Conservation (phyloP, 148 eudicot species). For the Amaranthus palmeri region DNA sequence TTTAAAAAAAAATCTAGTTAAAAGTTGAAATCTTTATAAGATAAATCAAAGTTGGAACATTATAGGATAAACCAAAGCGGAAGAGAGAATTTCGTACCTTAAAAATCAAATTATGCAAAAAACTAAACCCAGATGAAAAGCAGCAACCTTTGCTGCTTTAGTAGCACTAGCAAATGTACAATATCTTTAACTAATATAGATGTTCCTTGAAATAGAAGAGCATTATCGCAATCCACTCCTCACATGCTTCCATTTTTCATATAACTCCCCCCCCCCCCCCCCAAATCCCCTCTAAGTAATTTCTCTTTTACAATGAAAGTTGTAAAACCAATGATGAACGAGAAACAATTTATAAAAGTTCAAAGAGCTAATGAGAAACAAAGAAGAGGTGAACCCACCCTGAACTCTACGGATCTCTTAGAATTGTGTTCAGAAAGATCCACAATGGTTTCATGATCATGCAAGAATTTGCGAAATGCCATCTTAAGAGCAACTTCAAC, state of each 20-base stretch:
- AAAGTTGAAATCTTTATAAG: too few species aligned
- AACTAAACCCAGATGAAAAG: not conserved
- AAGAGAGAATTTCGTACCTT: too few species aligned
- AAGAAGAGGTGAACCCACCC: constrained; percentile 38
- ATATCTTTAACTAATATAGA: not conserved
- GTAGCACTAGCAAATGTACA: not conserved
- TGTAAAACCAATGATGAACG: not conserved
- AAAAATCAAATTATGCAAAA: too few species aligned
- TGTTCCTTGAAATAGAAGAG: not conserved
- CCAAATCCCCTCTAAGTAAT: not conserved
- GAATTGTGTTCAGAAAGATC: constrained; percentile 24
- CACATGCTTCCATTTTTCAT: too few species aligned
- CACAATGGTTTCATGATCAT: constrained; percentile 41
- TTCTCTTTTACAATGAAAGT: not conserved
- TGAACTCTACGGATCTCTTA: constrained; percentile 46
- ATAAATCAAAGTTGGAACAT: too few species aligned
- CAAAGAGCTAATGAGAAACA: not conserved
- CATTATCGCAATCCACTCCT: not conserved
- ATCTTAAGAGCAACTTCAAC: constrained; percentile 93
- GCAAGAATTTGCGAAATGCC: constrained; percentile 91
- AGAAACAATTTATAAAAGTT: not conserved
- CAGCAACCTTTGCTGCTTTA: not conserved
- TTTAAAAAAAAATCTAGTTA: too few species aligned
- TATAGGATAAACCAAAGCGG: too few species aligned
- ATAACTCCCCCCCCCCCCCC: not conserved